Evolutionary conservation across 164 flowering plant genomes (phyloP).

Genomic region (Annona squamosa): DNA sequence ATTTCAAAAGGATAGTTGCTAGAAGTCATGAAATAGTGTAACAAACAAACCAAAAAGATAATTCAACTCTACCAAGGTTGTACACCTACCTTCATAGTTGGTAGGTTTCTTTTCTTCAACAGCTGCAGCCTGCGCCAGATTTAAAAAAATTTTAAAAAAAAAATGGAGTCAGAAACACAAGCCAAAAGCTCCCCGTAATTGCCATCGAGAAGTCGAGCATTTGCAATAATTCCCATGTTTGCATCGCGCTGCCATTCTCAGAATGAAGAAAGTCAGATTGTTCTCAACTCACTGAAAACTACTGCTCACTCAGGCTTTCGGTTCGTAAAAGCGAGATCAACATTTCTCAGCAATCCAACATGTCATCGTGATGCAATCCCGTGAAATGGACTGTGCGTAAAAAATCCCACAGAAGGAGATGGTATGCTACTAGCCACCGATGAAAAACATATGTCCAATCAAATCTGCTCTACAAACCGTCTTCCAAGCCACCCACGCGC

Average conservation of each 20-base stretch:
- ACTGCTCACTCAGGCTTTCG: neutral
- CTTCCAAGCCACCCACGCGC: neutral
- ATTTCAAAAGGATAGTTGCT: too few relatives aligned
- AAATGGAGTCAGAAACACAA: neutral
- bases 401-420: neutral
- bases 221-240: neutral
- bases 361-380: neutral
- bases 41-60: too few relatives aligned
- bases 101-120: constrained; percentile 41
- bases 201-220: neutral
- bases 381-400: neutral
- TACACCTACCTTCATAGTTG: constrained; percentile 44
- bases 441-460: neutral
- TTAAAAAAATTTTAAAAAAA: neutral
- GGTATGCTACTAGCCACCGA: neutral
- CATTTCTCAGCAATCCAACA: neutral
- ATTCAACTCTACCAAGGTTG: neutral
- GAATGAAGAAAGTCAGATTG: neutral
- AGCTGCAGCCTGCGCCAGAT: constrained; percentile 59
- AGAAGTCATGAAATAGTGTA: too few relatives aligned
- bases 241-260: neutral
- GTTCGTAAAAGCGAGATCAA: neutral
- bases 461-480: neutral
- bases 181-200: too few relatives aligned
- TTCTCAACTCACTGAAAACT: neutral